phyloP scores from a whole-genome alignment of 768 basidiomycete genomes.

The Psilocybe azurescens region DNA sequence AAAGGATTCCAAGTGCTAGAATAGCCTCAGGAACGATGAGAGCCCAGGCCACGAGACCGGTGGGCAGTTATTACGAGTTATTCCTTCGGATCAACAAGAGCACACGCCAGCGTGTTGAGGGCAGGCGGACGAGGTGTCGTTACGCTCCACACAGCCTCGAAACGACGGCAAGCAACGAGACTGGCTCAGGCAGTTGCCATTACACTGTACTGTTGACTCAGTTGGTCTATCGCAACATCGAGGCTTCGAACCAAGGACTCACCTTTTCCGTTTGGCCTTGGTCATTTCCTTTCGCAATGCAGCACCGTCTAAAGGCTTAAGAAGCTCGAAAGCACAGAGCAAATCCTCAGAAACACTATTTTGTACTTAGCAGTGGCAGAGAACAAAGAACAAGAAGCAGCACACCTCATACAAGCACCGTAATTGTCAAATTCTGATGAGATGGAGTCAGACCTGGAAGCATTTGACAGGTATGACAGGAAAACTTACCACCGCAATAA shows the following conservation, averaged over 20 bases:
- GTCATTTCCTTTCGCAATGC: slow-evolving; percentile 98
- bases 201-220: slow-evolving; percentile 30
- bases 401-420: slow-evolving; percentile 91
- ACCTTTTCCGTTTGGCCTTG: slow-evolving; percentile 98
- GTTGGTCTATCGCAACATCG: slow-evolving; percentile 9
- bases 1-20: not conserved
- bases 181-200: slow-evolving; percentile 34
- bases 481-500: slow-evolving; percentile 86
- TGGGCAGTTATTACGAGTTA: slow-evolving; percentile 7
- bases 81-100: slow-evolving; percentile 18
- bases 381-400: slow-evolving; percentile 12
- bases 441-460: slow-evolving; percentile 20
- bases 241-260: slow-evolving; percentile 18
- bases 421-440: slow-evolving; percentile 90
- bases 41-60: not conserved
- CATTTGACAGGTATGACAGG: slow-evolving; percentile 5
- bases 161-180: slow-evolving; percentile 1
- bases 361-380: slow-evolving; percentile 17
- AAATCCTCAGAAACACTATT: slow-evolving; percentile 93
- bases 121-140: not conserved
- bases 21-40: slow-evolving; percentile 2
- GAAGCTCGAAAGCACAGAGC: slow-evolving; percentile 94
- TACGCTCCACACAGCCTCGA: not conserved
- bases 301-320: slow-evolving; percentile 94
- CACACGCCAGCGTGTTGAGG: slow-evolving; percentile 17